Evolutionary conservation across 441 rosid species (phyloP).

Genomic region (Mallotus japonicus): DNA sequence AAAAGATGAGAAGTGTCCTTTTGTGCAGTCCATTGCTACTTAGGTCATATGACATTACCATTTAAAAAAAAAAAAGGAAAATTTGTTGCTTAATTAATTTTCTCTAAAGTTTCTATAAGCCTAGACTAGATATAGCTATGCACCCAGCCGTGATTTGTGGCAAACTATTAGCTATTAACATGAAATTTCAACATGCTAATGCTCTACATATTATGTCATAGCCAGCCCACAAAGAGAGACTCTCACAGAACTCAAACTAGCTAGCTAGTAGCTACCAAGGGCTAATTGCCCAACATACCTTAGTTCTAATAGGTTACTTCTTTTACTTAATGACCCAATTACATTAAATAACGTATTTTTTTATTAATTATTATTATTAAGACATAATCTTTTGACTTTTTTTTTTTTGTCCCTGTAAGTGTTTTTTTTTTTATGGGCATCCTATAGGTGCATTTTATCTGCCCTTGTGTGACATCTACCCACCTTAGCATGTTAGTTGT

Average conservation of each 20-base stretch:
- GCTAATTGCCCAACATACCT: neutral
- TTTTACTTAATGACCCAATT: neutral
- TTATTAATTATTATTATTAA: neutral
- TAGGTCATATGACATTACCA: too few species aligned
- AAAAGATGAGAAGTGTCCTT: too few species aligned
- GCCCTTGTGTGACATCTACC: conserved; percentile 28
- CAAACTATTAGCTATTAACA: conserved; percentile 24
- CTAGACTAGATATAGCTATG: neutral
- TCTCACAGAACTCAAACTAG: too few species aligned
- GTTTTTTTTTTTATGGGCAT: neutral
- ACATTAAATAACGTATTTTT: neutral
- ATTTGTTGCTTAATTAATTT: neutral
- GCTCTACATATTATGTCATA: neutral
- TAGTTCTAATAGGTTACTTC: too few species aligned
- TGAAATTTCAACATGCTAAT: neutral
- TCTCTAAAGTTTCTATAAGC: neutral
- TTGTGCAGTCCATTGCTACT: too few species aligned
- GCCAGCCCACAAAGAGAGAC: conserved; percentile 14
- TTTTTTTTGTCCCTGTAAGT: neutral
- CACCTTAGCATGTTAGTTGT: conserved; percentile 28
- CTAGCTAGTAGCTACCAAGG: too few species aligned
- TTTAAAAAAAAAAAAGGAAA: neutral
- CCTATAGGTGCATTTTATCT: conserved; percentile 2
- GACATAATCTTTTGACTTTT: neutral
- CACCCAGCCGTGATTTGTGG: conserved; percentile 33